Base-by-base conservation (phyloP, 371 early-diverging fungal genomes). In the Lichtheimia ramosa region DNA sequence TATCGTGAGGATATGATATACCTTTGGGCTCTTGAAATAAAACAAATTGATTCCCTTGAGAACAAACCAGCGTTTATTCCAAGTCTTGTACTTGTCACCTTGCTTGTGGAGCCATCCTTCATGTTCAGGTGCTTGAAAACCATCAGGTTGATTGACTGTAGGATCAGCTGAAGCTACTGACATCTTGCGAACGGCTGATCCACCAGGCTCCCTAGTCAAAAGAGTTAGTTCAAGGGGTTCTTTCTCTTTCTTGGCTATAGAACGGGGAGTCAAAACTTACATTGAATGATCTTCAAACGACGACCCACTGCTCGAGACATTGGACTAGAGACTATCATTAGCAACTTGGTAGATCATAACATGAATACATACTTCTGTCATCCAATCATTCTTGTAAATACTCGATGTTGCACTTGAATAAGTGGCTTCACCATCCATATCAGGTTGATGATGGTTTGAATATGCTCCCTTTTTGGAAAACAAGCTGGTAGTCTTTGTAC, bases 31-130 rank as follows among this genome's bases (percentile, higher is more conserved):
- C 52, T 86, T 85, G 62, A 86, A 85, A 58, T 86, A 85, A 61
- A 79, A 86, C 23, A 89, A 66, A 16, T 83, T 77, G 5, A 72
- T 63, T 0, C 85, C 88, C 61, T 88, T 87, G 21, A 89, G 71
- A 54, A 86, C 84, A 64, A 85, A 89, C 84, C 83, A 89, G 3
- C 89, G 80, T 15, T 77, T 79, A 65, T 88, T 87, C 88, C 88
- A 89, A 1, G 82, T 82, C 39, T 83, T 82, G 63, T 86, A 87
- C 27, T 79, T 81, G 50, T 84, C 86, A 5, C 85, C 81, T 58
- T 86, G 85, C 61, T 88, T 88, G 64, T 84, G 82, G 21, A 89
- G 64, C 81, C 82, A 87, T 12, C 87, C 87, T 61, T 85, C 83
- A 52, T 77, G 77, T 51, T 74, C 74, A 25, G 77, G 77, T 20